Evolutionary conservation across 371 early-diverging fungal species (phyloP).

Genomic region (Mortierella sp.): DNA sequence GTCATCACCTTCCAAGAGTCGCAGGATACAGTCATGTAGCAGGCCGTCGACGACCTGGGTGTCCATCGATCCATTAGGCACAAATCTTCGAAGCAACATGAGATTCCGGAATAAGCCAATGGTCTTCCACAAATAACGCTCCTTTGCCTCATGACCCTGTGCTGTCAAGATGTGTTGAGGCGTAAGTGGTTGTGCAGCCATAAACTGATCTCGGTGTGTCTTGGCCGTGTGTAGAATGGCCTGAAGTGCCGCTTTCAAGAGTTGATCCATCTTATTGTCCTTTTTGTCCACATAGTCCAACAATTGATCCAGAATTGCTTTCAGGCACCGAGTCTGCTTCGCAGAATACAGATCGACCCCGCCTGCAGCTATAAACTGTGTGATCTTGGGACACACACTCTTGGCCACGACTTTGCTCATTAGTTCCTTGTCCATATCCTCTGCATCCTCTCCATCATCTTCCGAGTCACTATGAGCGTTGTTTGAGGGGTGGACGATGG

Average conservation of each 20-base stretch:
- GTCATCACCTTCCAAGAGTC: slow-evolving; percentile 45
- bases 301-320: slow-evolving; percentile 42
- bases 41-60: slow-evolving; percentile 42
- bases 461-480: slow-evolving; percentile 36
- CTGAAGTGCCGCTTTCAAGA: slow-evolving; percentile 26
- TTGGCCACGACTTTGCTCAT: slow-evolving; percentile 66
- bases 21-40: slow-evolving; percentile 46
- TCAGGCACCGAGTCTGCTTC: slow-evolving; percentile 34
- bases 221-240: slow-evolving; percentile 28
- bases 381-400: slow-evolving; percentile 48
- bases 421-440: slow-evolving; percentile 65
- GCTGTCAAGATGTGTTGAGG: slow-evolving; percentile 37
- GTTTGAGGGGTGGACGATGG: slow-evolving; percentile 22
- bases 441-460: slow-evolving; percentile 53
- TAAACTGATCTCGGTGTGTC: slow-evolving; percentile 37
- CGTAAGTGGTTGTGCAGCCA: slow-evolving; percentile 48
- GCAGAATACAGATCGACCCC: slow-evolving; percentile 44
- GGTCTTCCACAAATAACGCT: slow-evolving; percentile 46
- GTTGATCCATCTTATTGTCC: slow-evolving; percentile 44
- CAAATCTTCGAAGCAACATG: slow-evolving; percentile 45
- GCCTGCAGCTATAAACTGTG: slow-evolving; percentile 28
- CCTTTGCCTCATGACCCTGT: slow-evolving; percentile 27
- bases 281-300: slow-evolving; percentile 51
- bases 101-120: slow-evolving; percentile 46
- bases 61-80: slow-evolving; percentile 25